These are phyloP conservation scores for Ophiocordyceps polyrhachis-furcata DNA, from an alignment of 2,329 filamentous ascomycete genomes.

Conservation along the genomic window DNA sequence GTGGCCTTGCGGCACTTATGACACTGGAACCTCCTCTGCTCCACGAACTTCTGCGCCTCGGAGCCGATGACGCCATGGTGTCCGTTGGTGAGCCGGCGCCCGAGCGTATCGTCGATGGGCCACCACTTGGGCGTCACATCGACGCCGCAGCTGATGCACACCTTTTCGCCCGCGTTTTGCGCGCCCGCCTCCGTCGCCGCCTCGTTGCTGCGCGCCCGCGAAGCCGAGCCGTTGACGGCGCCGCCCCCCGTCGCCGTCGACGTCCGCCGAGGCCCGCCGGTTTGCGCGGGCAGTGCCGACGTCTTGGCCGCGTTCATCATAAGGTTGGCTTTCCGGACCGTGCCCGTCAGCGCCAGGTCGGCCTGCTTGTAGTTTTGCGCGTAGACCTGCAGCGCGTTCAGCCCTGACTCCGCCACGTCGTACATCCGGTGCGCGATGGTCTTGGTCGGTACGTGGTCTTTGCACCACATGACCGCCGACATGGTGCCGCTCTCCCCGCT, in stretches of 20 bases:
- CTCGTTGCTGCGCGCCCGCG: conserved; percentile 10
- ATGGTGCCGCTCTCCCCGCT: conserved; percentile 68
- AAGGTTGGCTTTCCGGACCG: conserved; percentile 77
- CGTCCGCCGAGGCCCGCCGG: conserved; percentile 28
- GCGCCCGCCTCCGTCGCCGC: conserved; percentile 8
- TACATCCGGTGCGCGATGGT: conserved; percentile 60
- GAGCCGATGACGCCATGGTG: conserved; percentile 29
- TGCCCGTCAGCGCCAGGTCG: conserved; percentile 75
- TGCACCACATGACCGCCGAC: conserved; percentile 79
- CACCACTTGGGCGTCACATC: conserved; percentile 64
- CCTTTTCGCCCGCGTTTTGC: conserved; percentile 27
- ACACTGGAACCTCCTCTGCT: conserved; percentile 48
- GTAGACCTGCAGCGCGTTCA: conserved; percentile 71
- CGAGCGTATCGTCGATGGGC: conserved; percentile 33
- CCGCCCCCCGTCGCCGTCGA: conserved; percentile 25
- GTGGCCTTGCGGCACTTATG: conserved; percentile 51
- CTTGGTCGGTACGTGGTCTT: conserved; percentile 61
- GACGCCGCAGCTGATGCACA: conserved; percentile 45
- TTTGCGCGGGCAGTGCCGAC: conserved; percentile 14
- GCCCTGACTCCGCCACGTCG: conserved; percentile 51
- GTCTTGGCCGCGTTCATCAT: conserved; percentile 45
- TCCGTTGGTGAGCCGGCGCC: conserved; percentile 32
- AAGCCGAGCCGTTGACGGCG: conserved; percentile 4
- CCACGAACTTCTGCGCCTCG: conserved; percentile 40
- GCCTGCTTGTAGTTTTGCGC: conserved; percentile 87